Conservation (phyloP, 192 early-diverging fungal genomes). For the Pilaira anomala region DNA sequence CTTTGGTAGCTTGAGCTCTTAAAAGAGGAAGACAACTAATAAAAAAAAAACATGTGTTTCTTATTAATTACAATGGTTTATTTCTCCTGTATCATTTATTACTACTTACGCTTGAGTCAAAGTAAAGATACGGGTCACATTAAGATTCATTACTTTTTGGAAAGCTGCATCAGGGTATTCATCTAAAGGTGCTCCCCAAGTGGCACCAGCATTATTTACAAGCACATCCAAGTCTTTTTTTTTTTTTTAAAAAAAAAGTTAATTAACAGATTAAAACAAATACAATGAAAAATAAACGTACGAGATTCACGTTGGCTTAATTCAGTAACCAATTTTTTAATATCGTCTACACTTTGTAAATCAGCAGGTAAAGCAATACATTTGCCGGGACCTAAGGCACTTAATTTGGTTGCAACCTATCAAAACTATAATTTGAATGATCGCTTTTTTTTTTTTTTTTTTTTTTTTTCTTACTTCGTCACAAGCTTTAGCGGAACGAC, state of each 20-base stretch:
- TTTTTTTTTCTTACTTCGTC: slow-evolving; percentile 39
- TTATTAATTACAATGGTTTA: not conserved
- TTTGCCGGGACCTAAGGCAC: slow-evolving; percentile 55
- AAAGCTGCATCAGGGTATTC: slow-evolving; percentile 61
- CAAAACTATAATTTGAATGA: no score
- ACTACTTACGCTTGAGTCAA: slow-evolving; percentile 60
- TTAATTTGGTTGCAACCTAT: slow-evolving; percentile 60
- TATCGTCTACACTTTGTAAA: slow-evolving; percentile 57
- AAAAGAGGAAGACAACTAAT: slow-evolving; percentile 62
- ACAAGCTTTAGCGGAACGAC: slow-evolving; percentile 64
- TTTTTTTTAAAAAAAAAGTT: not conserved
- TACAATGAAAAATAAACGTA: slow-evolving; percentile 31
- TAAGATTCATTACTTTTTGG: slow-evolving; percentile 79
- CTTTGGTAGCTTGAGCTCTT: slow-evolving; percentile 45
- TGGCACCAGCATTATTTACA: slow-evolving; percentile 80
- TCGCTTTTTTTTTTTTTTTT: not conserved
- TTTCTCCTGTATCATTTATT: not conserved
- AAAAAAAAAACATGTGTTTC: not conserved
- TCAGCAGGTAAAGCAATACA: slow-evolving; percentile 72
- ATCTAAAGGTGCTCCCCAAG: slow-evolving; percentile 46
- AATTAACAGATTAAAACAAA: not conserved
- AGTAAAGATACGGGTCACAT: slow-evolving; percentile 77
- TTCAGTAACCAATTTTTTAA: slow-evolving; percentile 52
- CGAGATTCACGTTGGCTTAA: slow-evolving; percentile 57
- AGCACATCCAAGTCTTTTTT: slow-evolving; percentile 70